Evolutionary conservation across 495 filamentous ascomycete genomes (phyloP).

Genomic region (Baudoinia panamericana): DNA sequence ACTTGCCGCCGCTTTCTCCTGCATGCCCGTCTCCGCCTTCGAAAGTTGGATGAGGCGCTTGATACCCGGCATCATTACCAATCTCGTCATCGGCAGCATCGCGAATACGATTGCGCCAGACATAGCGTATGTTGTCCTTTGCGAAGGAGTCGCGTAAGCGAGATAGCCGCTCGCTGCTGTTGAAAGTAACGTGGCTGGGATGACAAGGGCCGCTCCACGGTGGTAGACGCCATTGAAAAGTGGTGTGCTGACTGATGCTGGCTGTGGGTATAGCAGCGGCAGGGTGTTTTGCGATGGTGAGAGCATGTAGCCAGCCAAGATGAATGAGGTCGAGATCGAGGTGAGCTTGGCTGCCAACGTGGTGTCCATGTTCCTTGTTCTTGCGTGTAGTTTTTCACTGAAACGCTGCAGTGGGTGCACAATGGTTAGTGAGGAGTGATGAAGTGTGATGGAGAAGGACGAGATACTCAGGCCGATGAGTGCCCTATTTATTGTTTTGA

Average conservation of each 20-base stretch:
- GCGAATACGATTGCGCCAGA: background rate
- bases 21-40: background rate
- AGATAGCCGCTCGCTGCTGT: background rate
- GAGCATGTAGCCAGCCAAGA: constrained; percentile 4
- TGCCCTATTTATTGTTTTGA: no score
- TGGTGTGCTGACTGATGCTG: background rate
- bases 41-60: background rate
- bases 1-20: background rate
- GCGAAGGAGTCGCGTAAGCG: background rate
- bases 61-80: constrained; percentile 8
- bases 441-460: no score
- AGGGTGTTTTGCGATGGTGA: constrained; percentile 1
- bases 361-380: no score
- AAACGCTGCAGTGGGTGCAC: no score
- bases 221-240: constrained; percentile 1
- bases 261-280: background rate
- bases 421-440: no score
- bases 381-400: no score
- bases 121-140: background rate
- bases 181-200: background rate
- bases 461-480: no score
- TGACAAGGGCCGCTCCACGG: constrained; percentile 1
- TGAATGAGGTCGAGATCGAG: constrained; percentile 3
- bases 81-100: constrained; percentile 2
- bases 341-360: background rate